phyloP scores from a whole-genome alignment of 1,139 yeast species.

The Sugiyamaella castrensis region DNA sequence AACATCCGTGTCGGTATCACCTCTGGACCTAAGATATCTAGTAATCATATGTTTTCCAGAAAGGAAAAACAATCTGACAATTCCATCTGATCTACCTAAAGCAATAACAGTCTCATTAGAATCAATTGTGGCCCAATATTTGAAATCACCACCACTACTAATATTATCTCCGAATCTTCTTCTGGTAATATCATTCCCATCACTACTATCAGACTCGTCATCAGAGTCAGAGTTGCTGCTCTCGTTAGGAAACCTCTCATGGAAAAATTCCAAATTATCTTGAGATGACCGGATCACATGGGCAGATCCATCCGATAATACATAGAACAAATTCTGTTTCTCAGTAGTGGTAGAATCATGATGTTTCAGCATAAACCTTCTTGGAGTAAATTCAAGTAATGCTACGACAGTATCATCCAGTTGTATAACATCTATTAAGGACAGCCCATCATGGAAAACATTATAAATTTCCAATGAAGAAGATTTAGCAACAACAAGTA shows the following conservation, averaged over 20 bases:
- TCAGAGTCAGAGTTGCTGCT: neutral
- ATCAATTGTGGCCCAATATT: slow-evolving; percentile 5
- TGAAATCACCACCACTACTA: neutral
- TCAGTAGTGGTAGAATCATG: neutral
- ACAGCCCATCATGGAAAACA: slow-evolving; percentile 11
- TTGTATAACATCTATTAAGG: slow-evolving; percentile 3
- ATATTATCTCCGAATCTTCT: too few relatives aligned
- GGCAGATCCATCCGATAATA: slow-evolving; percentile 7
- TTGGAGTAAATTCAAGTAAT: slow-evolving; percentile 11
- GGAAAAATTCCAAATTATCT: slow-evolving; percentile 2
- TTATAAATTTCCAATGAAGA: slow-evolving; percentile 12
- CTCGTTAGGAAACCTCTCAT: neutral
- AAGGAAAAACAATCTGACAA: slow-evolving; percentile 1
- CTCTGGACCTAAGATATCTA: neutral
- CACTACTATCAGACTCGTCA: too few relatives aligned
- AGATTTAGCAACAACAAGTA: slow-evolving; percentile 13
- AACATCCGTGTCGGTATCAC: neutral
- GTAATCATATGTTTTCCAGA: slow-evolving; percentile 1
- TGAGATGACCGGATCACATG: slow-evolving; percentile 6
- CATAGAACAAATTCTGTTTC: slow-evolving; percentile 7
- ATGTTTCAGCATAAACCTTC: slow-evolving; percentile 1
- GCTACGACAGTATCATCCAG: slow-evolving; percentile 1
- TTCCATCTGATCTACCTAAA: slow-evolving; percentile 5
- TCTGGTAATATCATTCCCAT: too few relatives aligned
- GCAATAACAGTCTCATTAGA: neutral